phyloP scores from a whole-genome alignment of 129 eudicot genomes.

The Flaveria brownii region DNA sequence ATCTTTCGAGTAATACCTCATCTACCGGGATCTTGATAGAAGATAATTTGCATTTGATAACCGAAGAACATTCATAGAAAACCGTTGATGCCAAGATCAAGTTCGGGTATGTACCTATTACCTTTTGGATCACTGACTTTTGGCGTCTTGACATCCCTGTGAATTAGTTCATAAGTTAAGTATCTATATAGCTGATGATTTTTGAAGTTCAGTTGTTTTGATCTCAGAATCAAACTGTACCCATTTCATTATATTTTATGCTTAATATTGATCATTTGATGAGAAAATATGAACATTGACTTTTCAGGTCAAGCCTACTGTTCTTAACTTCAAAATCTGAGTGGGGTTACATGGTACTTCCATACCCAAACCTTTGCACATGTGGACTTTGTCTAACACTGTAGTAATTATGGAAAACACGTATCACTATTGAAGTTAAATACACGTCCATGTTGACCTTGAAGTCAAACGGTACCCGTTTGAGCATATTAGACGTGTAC shows the following conservation, averaged over 20 bases:
- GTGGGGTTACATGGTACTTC: no score
- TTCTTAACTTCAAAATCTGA: no score
- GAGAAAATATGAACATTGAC: neutral
- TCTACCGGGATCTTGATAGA: constrained; percentile 77
- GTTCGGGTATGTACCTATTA: constrained; percentile 60
- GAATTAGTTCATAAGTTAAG: neutral
- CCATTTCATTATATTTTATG: neutral
- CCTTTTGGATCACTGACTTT: constrained; percentile 5
- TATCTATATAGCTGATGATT: neutral
- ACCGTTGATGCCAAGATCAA: constrained; percentile 59
- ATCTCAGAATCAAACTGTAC: neutral
- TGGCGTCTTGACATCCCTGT: neutral
- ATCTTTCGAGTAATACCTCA: constrained; percentile 72
- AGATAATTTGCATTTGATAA: constrained; percentile 69
- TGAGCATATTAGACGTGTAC: no score
- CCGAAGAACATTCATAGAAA: constrained; percentile 46
- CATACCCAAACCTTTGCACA: no score
- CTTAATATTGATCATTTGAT: neutral
- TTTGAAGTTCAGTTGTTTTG: neutral
- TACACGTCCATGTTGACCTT: no score
- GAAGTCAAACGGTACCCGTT: neutral
- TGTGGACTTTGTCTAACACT: no score
- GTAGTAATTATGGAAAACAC: no score
- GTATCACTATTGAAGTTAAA: no score
- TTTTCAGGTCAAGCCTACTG: constrained; percentile 18